Percentiles rank a stretch among this genome's conserved stretches.
Conservation (phyloP, 2,329 filamentous ascomycete genomes). For the Blumeria hordei region DNA sequence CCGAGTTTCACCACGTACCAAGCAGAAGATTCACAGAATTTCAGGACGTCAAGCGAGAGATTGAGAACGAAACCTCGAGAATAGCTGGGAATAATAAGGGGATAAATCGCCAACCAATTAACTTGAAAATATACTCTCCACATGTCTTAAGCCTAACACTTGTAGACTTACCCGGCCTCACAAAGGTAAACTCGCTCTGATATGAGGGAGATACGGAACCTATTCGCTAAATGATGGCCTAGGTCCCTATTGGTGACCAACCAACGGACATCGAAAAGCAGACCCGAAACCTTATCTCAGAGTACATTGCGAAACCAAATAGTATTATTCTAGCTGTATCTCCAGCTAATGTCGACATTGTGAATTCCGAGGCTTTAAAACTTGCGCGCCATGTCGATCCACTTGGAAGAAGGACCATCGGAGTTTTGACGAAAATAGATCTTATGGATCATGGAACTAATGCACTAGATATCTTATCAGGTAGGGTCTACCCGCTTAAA, state of each 20-base stretch:
- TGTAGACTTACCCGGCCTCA: constrained; percentile 85
- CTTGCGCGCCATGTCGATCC: constrained; percentile 92
- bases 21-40: constrained; percentile 81
- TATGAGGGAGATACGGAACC: background rate
- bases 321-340: constrained; percentile 94
- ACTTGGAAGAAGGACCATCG: constrained; percentile 81
- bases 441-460: constrained; percentile 98
- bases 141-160: constrained; percentile 90
- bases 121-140: constrained; percentile 94
- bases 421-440: constrained; percentile 89
- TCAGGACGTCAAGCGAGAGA: constrained; percentile 78
- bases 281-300: constrained; percentile 82
- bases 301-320: constrained; percentile 98
- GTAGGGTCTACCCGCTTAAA: constrained; percentile 87
- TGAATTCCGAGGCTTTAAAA: constrained; percentile 94
- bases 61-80: constrained; percentile 85
- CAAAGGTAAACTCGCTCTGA: constrained; percentile 40
- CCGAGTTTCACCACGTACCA: constrained; percentile 87
- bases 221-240: constrained; percentile 4
- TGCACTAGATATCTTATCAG: constrained; percentile 89
- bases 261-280: constrained; percentile 97
- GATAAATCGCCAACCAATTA: constrained; percentile 92
- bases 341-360: constrained; percentile 90
- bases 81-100: constrained; percentile 96
- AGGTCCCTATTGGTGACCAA: constrained; percentile 94